Evolutionary conservation across 2,329 filamentous ascomycete species (phyloP).

Genomic region (Aspergillus sp.): DNA sequence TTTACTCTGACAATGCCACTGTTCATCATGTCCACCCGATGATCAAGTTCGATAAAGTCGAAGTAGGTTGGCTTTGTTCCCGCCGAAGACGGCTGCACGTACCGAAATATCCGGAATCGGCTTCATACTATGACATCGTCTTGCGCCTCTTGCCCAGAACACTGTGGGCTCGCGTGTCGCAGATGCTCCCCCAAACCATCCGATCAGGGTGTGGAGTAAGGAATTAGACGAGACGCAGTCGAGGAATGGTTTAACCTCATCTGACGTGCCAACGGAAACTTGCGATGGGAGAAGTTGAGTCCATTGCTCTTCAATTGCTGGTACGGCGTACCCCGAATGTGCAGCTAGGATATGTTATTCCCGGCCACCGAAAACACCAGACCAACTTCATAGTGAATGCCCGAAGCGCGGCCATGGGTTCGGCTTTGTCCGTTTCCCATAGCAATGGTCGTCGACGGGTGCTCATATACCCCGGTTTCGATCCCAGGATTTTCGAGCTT

Average conservation of each 20-base stretch:
- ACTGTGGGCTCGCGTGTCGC: constrained; percentile 8
- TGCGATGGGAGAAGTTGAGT: not conserved
- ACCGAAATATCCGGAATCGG: constrained; percentile 10
- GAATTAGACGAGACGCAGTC: not conserved
- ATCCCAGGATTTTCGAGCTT: no score
- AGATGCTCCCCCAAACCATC: not conserved
- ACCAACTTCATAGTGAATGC: not conserved
- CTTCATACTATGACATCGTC: constrained; percentile 2
- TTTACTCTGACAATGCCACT: not conserved
- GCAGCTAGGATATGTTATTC: constrained; percentile 11
- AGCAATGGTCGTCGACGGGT: not conserved
- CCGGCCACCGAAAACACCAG: constrained; percentile 2
- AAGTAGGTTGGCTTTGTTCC: constrained; percentile 7
- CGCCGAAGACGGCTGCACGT: not conserved
- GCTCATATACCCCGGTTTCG: not conserved
- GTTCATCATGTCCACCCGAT: constrained; percentile 8
- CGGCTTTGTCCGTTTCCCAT: not conserved
- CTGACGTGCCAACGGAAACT: not conserved
- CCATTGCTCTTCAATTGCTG: not conserved
- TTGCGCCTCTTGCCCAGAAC: constrained; percentile 9
- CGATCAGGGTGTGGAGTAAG: not conserved
- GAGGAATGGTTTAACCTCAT: constrained; percentile 4
- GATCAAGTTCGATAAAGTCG: constrained; percentile 1
- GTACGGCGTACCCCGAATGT: constrained; percentile 3
- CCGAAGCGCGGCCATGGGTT: not conserved